Percentiles rank a stretch among this genome's conserved stretches.
These are phyloP conservation scores for Acacia crassicarpa DNA, from an alignment of 306 rosid genomes.

Conservation along the genomic window DNA sequence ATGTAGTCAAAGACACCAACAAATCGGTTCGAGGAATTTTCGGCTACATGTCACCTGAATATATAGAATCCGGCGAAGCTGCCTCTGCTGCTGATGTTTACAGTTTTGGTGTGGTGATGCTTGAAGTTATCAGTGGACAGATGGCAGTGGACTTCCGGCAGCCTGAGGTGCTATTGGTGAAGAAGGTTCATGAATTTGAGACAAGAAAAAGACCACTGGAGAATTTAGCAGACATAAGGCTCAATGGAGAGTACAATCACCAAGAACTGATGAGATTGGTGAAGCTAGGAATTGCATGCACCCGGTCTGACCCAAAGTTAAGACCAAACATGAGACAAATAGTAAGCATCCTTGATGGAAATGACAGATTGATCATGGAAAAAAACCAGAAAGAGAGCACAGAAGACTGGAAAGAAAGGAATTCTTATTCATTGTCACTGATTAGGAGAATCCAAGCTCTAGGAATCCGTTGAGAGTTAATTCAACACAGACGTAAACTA, in stretches of 20 bases:
- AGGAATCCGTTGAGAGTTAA: slow-evolving; percentile 71
- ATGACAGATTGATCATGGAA: slow-evolving; percentile 51
- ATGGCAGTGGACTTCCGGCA: slow-evolving; percentile 87
- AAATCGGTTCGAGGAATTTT: slow-evolving; percentile 78
- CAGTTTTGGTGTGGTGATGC: slow-evolving; percentile 90
- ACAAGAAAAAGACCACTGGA: slow-evolving; percentile 56
- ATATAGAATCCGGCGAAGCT: slow-evolving; percentile 72
- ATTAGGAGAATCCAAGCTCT: slow-evolving; percentile 86
- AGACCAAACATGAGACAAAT: slow-evolving; percentile 89
- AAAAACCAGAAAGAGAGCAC: slow-evolving; percentile 47
- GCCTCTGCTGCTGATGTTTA: slow-evolving; percentile 73
- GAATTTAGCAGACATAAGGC: slow-evolving; percentile 66
- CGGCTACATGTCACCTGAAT: slow-evolving; percentile 93
- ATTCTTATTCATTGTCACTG: slow-evolving; percentile 60
- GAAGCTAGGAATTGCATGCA: slow-evolving; percentile 70
- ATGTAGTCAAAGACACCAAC: slow-evolving; percentile 35
- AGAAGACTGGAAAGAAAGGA: slow-evolving; percentile 72
- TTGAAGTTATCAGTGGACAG: slow-evolving; percentile 75
- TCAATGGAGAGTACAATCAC: slow-evolving; percentile 64
- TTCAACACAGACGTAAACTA: neutral
- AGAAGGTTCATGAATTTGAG: slow-evolving; percentile 67
- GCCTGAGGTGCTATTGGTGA: slow-evolving; percentile 84
- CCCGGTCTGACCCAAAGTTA: slow-evolving; percentile 52
- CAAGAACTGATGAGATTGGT: slow-evolving; percentile 65
- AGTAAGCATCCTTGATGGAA: slow-evolving; percentile 75